phyloP scores from a whole-genome alignment of 164 flowering plant genomes.

The Akebia trifoliata region DNA sequence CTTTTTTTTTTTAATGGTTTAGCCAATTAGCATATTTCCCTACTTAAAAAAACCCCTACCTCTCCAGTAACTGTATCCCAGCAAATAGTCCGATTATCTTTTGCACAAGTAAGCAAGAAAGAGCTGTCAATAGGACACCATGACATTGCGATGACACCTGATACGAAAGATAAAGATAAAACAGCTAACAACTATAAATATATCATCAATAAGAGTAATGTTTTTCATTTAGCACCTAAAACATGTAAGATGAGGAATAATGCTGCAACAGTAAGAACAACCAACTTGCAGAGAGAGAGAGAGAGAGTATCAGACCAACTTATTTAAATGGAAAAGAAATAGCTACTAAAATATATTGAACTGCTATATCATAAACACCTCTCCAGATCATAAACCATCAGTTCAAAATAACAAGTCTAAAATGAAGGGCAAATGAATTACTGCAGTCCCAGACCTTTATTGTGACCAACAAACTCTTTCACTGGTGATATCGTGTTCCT shows the following conservation, averaged over 20 bases:
- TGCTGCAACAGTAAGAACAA: too few relatives aligned
- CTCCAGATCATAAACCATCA: background rate
- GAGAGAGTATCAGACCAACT: too few relatives aligned
- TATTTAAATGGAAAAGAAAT: too few relatives aligned
- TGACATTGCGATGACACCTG: constrained; percentile 98
- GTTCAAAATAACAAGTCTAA: background rate
- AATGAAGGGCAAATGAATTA: background rate
- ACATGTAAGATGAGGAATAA: too few relatives aligned
- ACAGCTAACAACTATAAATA: background rate
- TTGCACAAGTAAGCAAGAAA: constrained; percentile 91
- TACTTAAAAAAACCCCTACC: constrained; percentile 32
- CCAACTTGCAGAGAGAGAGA: too few relatives aligned
- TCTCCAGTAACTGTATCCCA: constrained; percentile 87
- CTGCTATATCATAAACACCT: too few relatives aligned
- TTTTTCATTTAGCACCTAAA: background rate
- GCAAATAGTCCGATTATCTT: constrained; percentile 93
- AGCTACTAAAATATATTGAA: too few relatives aligned
- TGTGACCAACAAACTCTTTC: constrained; percentile 88
- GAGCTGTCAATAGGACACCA: constrained; percentile 95
- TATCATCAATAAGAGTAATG: background rate
- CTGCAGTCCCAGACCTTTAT: constrained; percentile 52
- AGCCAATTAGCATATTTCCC: too few relatives aligned
- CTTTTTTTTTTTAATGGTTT: background rate
- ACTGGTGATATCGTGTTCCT: constrained; percentile 75
- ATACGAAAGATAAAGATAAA: constrained; percentile 4